phyloP scores from a whole-genome alignment of 192 early-diverging fungal genomes.

The Podila epicladia region DNA sequence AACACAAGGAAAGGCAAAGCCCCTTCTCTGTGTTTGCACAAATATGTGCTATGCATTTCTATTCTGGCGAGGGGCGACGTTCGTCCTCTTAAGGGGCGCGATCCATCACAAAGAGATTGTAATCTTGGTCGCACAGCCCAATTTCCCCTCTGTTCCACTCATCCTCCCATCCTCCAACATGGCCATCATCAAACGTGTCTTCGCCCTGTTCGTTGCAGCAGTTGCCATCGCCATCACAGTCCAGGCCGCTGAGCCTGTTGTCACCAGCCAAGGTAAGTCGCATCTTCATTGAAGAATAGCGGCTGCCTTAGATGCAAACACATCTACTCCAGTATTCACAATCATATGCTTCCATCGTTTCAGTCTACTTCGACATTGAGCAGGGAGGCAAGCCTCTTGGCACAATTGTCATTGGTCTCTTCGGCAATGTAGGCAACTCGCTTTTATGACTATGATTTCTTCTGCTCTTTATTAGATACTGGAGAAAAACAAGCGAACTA shows the following conservation, averaged over 20 bases:
- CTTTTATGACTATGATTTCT: slow-evolving; percentile 12
- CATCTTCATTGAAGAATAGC: too few relatives aligned
- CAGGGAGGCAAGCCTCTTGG: slow-evolving; percentile 80
- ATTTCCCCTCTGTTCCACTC: not conserved
- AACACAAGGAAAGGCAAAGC: too few relatives aligned
- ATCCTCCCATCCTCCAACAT: slow-evolving; percentile 8
- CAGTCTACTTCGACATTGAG: slow-evolving; percentile 89
- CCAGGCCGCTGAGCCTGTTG: slow-evolving; percentile 64
- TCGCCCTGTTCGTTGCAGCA: slow-evolving; percentile 21
- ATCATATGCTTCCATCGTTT: not conserved
- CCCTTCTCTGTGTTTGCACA: too few relatives aligned
- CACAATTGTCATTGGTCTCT: slow-evolving; percentile 76
- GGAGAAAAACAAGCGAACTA: slow-evolving; percentile 57
- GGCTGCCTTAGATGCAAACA: too few relatives aligned
- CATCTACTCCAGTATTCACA: not conserved
- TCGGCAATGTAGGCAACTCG: slow-evolving; percentile 65
- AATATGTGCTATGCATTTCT: too few relatives aligned
- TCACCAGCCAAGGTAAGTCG: slow-evolving; percentile 69
- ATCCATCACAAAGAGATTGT: too few relatives aligned
- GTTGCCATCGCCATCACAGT: slow-evolving; percentile 28
- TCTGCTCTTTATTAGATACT: slow-evolving; percentile 58
- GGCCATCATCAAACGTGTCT: slow-evolving; percentile 32
- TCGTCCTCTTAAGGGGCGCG: too few relatives aligned
- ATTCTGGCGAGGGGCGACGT: not conserved
- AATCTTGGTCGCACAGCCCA: too few relatives aligned